These are phyloP conservation scores for Yamadazyma sp. DNA, from an alignment of 805 yeast genomes.

Conservation along the genomic window DNA sequence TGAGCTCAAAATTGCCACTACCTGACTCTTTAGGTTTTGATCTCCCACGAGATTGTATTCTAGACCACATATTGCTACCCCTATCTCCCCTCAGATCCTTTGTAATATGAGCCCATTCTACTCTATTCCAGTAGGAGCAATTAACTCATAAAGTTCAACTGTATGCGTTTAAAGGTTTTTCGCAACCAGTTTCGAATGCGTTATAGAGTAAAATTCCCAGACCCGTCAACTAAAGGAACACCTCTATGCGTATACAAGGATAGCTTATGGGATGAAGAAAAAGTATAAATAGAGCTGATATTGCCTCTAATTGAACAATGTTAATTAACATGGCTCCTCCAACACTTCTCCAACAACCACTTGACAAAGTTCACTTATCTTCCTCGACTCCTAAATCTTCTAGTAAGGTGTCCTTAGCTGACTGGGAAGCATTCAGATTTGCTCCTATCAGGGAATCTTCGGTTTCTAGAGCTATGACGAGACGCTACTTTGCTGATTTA, in stretches of 20 bases:
- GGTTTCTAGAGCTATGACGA: slow-evolving; percentile 79
- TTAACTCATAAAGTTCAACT: no score
- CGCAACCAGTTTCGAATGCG: slow-evolving; percentile 5
- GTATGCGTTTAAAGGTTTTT: slow-evolving; percentile 7
- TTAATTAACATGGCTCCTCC: slow-evolving; percentile 32
- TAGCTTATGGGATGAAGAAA: not conserved
- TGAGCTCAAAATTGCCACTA: no score
- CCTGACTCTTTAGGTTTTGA: no score
- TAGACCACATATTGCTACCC: no score
- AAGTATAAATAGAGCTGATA: slow-evolving; percentile 1
- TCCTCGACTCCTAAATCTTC: slow-evolving; percentile 6
- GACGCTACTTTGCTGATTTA: slow-evolving; percentile 67
- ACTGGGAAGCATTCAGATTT: slow-evolving; percentile 69
- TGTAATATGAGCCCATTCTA: no score
- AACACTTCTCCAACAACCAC: slow-evolving; percentile 29
- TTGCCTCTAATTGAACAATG: no score
- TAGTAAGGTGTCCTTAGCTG: slow-evolving; percentile 22
- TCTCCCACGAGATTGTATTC: no score
- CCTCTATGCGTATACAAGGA: not conserved
- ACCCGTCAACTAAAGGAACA: not conserved
- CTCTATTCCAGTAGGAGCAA: no score
- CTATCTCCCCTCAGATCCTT: no score
- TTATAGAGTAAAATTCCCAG: not conserved
- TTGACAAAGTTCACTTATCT: slow-evolving; percentile 9
- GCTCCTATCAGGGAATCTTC: slow-evolving; percentile 76